phyloP scores from a whole-genome alignment of 768 basidiomycete species.

The Podaxis pistillaris region DNA sequence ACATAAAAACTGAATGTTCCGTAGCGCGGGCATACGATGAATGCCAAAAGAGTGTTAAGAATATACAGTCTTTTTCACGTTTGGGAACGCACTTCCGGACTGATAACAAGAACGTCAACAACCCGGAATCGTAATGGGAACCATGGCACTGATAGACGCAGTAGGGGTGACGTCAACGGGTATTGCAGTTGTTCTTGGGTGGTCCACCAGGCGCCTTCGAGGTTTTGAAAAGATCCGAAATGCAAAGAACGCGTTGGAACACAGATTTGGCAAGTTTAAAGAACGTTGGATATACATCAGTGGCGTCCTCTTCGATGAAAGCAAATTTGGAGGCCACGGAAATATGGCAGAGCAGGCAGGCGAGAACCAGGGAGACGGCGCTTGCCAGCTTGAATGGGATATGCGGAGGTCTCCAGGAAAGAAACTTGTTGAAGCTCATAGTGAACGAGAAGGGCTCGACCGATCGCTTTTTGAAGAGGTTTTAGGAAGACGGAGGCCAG shows the following conservation, averaged over 20 bases:
- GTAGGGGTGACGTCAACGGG: neutral
- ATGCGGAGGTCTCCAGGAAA: neutral
- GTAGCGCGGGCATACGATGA: neutral
- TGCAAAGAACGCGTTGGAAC: neutral
- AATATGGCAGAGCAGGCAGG: neutral
- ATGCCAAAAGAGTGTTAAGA: neutral
- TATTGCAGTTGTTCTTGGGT: neutral
- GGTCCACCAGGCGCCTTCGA: neutral
- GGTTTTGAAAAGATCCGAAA: neutral
- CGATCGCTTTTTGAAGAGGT: neutral
- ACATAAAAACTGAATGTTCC: neutral
- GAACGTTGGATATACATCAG: neutral
- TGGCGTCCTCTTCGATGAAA: neutral
- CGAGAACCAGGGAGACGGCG: neutral
- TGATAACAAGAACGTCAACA: slow-evolving; percentile 2
- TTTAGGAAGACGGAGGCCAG: neutral
- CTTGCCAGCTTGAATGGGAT: neutral
- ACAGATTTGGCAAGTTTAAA: neutral
- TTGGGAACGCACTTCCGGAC: neutral
- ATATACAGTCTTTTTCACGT: neutral
- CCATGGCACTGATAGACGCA: neutral
- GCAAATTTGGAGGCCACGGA: neutral
- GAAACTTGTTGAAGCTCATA: neutral
- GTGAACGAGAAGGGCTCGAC: neutral
- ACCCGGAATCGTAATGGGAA: neutral